These are phyloP conservation scores for Cladobotryum protrusum DNA, from an alignment of 2,329 filamentous ascomycete species.

Conservation along the genomic window DNA sequence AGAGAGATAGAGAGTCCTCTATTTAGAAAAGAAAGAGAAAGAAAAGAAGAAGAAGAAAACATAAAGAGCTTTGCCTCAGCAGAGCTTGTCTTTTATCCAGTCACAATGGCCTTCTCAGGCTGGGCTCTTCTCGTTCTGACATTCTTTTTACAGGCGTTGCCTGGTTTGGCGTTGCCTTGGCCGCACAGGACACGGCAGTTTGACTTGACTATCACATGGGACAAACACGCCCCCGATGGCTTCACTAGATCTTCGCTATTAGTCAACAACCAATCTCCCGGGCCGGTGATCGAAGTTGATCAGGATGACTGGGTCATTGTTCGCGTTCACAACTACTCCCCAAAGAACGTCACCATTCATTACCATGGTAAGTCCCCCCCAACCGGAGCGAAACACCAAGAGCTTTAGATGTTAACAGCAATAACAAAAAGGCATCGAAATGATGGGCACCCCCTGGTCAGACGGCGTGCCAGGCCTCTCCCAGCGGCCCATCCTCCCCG, in stretches of 20 bases:
- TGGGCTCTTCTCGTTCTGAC: too few species aligned
- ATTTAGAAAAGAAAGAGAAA: too few species aligned
- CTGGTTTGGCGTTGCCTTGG: too few species aligned
- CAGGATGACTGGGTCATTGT: constrained; percentile 46
- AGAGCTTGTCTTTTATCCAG: too few species aligned
- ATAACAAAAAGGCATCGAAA: constrained; percentile 37
- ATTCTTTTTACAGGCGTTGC: too few species aligned
- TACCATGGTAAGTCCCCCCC: constrained; percentile 36
- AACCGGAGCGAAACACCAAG: not conserved
- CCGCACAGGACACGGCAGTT: too few species aligned
- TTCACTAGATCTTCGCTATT: constrained; percentile 39
- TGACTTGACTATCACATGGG: constrained; percentile 27
- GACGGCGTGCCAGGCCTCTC: constrained; percentile 54
- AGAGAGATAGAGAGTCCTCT: too few species aligned
- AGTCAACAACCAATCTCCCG: constrained; percentile 56
- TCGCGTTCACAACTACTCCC: constrained; percentile 39
- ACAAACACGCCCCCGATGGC: constrained; percentile 38
- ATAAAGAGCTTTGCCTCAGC: too few species aligned
- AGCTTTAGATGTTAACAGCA: not conserved
- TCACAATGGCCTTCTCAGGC: too few species aligned
- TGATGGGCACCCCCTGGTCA: constrained; percentile 49
- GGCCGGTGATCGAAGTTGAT: constrained; percentile 49
- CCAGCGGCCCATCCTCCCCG: constrained; percentile 45
- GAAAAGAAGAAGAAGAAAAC: too few species aligned
- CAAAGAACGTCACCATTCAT: constrained; percentile 43